phyloP scores from a whole-genome alignment of 352 stramenopile genomes.

The Phytophthora litchii region DNA sequence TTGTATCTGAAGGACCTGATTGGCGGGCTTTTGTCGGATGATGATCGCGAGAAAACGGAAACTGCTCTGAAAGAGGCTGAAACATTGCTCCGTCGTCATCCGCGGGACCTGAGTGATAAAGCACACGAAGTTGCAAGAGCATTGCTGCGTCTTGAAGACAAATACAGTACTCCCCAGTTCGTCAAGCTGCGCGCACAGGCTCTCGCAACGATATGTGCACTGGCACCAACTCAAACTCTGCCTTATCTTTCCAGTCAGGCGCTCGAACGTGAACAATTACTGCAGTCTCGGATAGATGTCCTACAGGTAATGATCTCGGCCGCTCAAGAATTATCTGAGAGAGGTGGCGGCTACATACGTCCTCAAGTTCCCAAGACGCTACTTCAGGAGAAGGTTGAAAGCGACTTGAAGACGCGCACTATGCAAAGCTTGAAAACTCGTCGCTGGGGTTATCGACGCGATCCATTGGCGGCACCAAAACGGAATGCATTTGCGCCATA shows the following conservation, averaged over 20 bases:
- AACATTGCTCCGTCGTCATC: slow-evolving; percentile 51
- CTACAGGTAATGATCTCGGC: slow-evolving; percentile 62
- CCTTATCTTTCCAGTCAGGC: slow-evolving; percentile 69
- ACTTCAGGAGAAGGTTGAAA: slow-evolving; percentile 39
- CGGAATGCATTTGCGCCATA: slow-evolving; percentile 71
- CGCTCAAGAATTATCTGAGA: slow-evolving; percentile 69
- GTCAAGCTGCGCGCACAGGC: slow-evolving; percentile 45
- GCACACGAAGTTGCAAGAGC: slow-evolving; percentile 55
- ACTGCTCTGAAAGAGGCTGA: slow-evolving; percentile 61
- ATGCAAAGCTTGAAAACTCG: slow-evolving; percentile 65
- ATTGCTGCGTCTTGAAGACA: slow-evolving; percentile 74
- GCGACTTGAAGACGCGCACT: slow-evolving; percentile 46
- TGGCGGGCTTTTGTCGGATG: slow-evolving; percentile 51
- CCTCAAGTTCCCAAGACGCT: slow-evolving; percentile 40
- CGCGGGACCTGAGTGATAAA: slow-evolving; percentile 70
- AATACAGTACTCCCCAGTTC: slow-evolving; percentile 72
- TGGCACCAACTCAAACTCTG: slow-evolving; percentile 49
- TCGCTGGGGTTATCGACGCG: slow-evolving; percentile 71
- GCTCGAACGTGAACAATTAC: slow-evolving; percentile 73
- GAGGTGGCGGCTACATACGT: slow-evolving; percentile 31
- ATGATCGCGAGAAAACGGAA: slow-evolving; percentile 66
- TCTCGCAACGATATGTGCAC: slow-evolving; percentile 51
- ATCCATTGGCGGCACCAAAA: slow-evolving; percentile 50
- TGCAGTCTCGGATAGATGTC: slow-evolving; percentile 74
- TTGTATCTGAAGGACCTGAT: slow-evolving; percentile 81